Percentiles rank a stretch among this genome's conserved stretches.
Evolutionary conservation across 768 basidiomycete genomes (phyloP).

Genomic region (Hygrocybe punicea): DNA sequence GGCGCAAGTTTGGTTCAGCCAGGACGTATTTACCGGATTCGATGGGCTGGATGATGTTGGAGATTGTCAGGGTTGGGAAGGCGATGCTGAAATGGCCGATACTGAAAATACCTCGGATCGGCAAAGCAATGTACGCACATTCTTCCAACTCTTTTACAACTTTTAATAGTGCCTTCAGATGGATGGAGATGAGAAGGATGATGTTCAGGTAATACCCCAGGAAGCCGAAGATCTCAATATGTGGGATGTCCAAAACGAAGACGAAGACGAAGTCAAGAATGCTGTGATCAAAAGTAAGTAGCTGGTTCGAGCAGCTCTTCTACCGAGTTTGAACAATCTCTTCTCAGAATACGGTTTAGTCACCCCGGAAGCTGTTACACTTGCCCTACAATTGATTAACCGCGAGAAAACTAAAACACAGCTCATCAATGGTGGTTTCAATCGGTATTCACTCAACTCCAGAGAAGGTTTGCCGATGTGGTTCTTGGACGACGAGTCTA

Average conservation of each 20-base stretch:
- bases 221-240: conserved; percentile 58
- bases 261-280: conserved; percentile 66
- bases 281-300: conserved; percentile 63
- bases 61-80: conserved; percentile 29
- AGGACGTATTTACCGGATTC: conserved; percentile 77
- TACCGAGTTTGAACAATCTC: conserved; percentile 5
- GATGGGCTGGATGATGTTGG: conserved; percentile 33
- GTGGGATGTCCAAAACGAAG: conserved; percentile 80
- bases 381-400: conserved; percentile 90
- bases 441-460: conserved; percentile 84
- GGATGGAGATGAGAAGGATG: conserved; percentile 31
- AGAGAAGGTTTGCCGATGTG: conserved; percentile 91
- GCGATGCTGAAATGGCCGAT: conserved; percentile 27
- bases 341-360: conserved; percentile 70
- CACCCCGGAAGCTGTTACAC: conserved; percentile 85
- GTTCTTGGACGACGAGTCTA: conserved; percentile 96
- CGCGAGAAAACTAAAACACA: conserved; percentile 83
- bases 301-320: not conserved
- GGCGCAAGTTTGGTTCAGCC: conserved; percentile 93
- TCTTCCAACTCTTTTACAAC: not conserved
- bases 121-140: not conserved
- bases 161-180: not conserved
- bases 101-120: conserved; percentile 30
- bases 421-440: conserved; percentile 93
- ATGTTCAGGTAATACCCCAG: conserved; percentile 75